These are phyloP conservation scores for Calonectria pseudoturangicola DNA, from an alignment of 2,329 filamentous ascomycete species.

Conservation along the genomic window DNA sequence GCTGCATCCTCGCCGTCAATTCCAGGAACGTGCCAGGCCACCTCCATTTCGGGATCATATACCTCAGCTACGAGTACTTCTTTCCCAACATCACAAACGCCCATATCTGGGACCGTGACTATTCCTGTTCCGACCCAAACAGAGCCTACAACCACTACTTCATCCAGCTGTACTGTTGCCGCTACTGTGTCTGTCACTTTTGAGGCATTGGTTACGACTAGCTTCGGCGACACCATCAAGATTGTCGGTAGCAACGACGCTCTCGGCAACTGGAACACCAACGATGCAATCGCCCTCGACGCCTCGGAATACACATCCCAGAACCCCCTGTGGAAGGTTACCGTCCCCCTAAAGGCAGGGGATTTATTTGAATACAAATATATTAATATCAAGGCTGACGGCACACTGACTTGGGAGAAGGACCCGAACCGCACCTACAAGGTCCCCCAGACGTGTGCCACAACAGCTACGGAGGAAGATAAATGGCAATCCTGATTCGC, in stretches of 20 bases:
- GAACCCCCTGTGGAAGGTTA: conserved; percentile 77
- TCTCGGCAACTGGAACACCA: conserved; percentile 78
- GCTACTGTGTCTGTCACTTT: conserved; percentile 77
- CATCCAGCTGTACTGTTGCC: conserved; percentile 61
- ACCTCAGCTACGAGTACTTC: conserved; percentile 66
- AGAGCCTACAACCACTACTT: conserved; percentile 51
- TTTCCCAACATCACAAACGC: conserved; percentile 71
- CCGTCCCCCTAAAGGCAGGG: conserved; percentile 73
- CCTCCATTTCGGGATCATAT: conserved; percentile 71
- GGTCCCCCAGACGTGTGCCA: conserved; percentile 58
- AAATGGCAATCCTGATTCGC: conserved; percentile 53
- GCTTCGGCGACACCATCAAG: conserved; percentile 78
- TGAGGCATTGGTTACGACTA: conserved; percentile 73
- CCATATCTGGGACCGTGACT: conserved; percentile 58
- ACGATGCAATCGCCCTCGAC: conserved; percentile 72
- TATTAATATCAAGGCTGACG: conserved; percentile 74
- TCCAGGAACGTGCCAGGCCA: conserved; percentile 68
- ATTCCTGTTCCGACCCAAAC: conserved; percentile 55
- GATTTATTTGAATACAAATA: conserved; percentile 80
- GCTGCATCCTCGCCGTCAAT: conserved; percentile 66
- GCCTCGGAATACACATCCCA: conserved; percentile 74
- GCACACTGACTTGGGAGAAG: conserved; percentile 77
- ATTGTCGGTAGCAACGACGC: conserved; percentile 75
- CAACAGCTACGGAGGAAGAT: conserved; percentile 53
- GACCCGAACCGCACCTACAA: conserved; percentile 70